Conservation (phyloP, 768 basidiomycete genomes). For the Podaxis sp. region DNA sequence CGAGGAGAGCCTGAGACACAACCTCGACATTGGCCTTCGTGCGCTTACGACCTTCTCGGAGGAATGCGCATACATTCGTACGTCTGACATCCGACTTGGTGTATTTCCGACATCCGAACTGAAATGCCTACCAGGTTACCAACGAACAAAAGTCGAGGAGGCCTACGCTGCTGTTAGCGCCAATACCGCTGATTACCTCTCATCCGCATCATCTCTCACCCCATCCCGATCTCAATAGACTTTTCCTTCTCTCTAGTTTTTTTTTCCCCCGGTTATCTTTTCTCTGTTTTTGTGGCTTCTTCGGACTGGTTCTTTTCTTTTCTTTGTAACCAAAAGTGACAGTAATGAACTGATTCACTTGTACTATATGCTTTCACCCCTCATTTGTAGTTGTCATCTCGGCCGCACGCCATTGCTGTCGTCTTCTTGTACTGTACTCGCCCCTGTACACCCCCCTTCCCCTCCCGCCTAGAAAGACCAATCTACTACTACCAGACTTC, state of each 20-base stretch:
- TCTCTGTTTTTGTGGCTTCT: background rate
- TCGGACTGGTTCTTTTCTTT: background rate
- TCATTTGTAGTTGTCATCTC: slow-evolving; percentile 11
- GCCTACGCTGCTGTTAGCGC: slow-evolving; percentile 39
- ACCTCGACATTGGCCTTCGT: slow-evolving; percentile 38
- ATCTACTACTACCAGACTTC: slow-evolving; percentile 9
- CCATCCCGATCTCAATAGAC: slow-evolving; percentile 12
- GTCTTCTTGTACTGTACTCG: slow-evolving; percentile 12
- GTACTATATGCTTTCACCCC: slow-evolving; percentile 10
- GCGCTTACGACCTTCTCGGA: slow-evolving; percentile 44
- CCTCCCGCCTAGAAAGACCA: slow-evolving; percentile 4
- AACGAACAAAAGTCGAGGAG: slow-evolving; percentile 46
- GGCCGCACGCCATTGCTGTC: background rate
- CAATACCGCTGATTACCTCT: slow-evolving; percentile 15
- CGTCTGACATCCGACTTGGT: slow-evolving; percentile 30
- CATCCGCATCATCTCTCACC: slow-evolving; percentile 10
- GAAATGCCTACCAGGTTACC: slow-evolving; percentile 34
- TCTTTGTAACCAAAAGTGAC: slow-evolving; percentile 4
- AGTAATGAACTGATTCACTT: slow-evolving; percentile 4
- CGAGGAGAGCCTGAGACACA: slow-evolving; percentile 44
- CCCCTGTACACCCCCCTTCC: background rate
- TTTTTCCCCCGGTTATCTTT: slow-evolving; percentile 8
- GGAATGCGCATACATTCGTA: slow-evolving; percentile 46
- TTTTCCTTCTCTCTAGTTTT: slow-evolving; percentile 13
- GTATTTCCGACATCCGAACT: slow-evolving; percentile 10